A percentile compares a stretch with the other conserved stretches of the same genome.
Evolutionary conservation across 179 eudicot genomes (phyloP).

Genomic region (Corrigiola litoralis): DNA sequence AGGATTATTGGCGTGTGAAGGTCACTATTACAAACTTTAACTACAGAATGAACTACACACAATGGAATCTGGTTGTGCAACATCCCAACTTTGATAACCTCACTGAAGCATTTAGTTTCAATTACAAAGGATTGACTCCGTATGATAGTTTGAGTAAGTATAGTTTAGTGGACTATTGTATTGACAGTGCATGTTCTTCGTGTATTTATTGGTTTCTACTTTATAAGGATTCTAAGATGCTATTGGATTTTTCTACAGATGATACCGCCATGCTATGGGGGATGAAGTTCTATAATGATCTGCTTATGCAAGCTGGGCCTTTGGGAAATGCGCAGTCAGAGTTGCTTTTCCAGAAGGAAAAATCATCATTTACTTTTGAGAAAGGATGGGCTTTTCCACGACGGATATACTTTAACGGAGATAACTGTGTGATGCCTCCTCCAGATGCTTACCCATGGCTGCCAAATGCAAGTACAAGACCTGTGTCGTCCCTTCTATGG

Average conservation of each 20-base stretch:
- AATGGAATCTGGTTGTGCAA: constrained; percentile 44
- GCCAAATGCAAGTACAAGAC: constrained; percentile 36
- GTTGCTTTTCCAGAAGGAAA: constrained; percentile 40
- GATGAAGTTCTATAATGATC: constrained; percentile 39
- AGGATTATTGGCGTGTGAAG: constrained; percentile 45
- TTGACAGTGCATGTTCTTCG: no score
- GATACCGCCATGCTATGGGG: constrained; percentile 45
- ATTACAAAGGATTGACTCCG: constrained; percentile 44
- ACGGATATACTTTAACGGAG: constrained; percentile 49
- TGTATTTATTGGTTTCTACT: neutral
- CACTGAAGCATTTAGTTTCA: constrained; percentile 37
- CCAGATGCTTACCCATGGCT: constrained; percentile 54
- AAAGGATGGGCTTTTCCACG: constrained; percentile 58
- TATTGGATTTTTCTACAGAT: constrained; percentile 21
- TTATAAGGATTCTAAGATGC: neutral
- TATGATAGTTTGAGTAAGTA: constrained; percentile 43
- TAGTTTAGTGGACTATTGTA: no score
- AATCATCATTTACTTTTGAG: constrained; percentile 38
- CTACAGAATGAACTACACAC: constrained; percentile 41
- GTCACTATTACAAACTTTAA: constrained; percentile 42
- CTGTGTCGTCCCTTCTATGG: constrained; percentile 12
- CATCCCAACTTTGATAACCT: constrained; percentile 45
- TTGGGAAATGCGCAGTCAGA: constrained; percentile 42
- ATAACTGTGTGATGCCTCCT: constrained; percentile 52
- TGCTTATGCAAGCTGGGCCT: constrained; percentile 42